Percentiles rank a stretch among this genome's conserved stretches.
Evolutionary conservation across 2,329 filamentous ascomycete species (phyloP).

Genomic region (Dichotomopilus funicola): DNA sequence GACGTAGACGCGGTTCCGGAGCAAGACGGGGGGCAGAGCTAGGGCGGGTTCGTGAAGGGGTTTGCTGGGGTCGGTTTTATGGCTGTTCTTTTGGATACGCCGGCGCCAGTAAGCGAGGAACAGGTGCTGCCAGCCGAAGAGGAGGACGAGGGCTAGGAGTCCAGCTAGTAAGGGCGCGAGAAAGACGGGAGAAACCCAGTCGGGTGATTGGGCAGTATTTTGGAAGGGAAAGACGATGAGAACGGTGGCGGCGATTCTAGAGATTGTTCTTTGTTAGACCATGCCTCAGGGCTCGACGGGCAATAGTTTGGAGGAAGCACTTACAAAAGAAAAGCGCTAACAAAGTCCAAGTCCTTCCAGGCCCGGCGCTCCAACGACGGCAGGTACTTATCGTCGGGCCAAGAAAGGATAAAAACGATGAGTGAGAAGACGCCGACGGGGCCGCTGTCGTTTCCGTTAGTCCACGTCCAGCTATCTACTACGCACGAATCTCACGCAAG

Average conservation of each 20-base stretch:
- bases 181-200: slow-evolving; percentile 39
- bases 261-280: no score
- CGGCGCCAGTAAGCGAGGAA: slow-evolving; percentile 24
- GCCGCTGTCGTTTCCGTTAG: slow-evolving; percentile 32
- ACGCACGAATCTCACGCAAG: not conserved
- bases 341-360: slow-evolving; percentile 47
- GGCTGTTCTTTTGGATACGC: not conserved
- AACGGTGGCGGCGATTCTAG: slow-evolving; percentile 42
- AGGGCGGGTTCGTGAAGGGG: slow-evolving; percentile 35
- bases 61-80: slow-evolving; percentile 26
- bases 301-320: not conserved
- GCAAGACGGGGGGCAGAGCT: slow-evolving; percentile 42
- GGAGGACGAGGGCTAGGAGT: slow-evolving; percentile 28
- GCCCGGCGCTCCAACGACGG: slow-evolving; percentile 33
- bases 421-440: slow-evolving; percentile 44
- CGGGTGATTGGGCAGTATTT: slow-evolving; percentile 32
- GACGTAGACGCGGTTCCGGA: slow-evolving; percentile 42
- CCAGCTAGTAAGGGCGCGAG: slow-evolving; percentile 37
- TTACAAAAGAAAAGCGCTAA: slow-evolving; percentile 45
- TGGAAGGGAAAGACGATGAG: slow-evolving; percentile 55
- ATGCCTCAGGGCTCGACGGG: not conserved
- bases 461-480: not conserved
- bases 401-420: slow-evolving; percentile 41
- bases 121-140: slow-evolving; percentile 36
- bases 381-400: slow-evolving; percentile 41